These are phyloP conservation scores for Heteromeles arbutifolia DNA, from an alignment of 306 rosid species.

Conservation along the genomic window DNA sequence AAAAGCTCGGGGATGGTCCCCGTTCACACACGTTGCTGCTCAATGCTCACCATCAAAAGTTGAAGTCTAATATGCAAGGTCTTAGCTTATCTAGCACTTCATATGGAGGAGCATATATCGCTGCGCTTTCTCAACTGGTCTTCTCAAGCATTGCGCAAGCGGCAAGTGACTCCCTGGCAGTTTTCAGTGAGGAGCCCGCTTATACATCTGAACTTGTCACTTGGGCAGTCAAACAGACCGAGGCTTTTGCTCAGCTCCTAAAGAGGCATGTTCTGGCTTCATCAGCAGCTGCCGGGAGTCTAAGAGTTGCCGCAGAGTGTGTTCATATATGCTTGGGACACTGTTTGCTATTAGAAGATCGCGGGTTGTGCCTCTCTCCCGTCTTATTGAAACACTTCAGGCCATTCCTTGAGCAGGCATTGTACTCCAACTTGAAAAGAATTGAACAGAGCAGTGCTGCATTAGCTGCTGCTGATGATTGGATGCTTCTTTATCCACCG, in stretches of 20 bases:
- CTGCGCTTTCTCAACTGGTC: constrained; percentile 58
- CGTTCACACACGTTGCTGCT: constrained; percentile 71
- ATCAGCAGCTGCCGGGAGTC: constrained; percentile 65
- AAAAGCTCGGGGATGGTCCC: constrained; percentile 79
- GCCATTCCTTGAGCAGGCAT: constrained; percentile 58
- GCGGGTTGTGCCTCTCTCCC: constrained; percentile 77
- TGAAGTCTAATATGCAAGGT: constrained; percentile 35
- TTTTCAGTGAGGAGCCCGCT: constrained; percentile 68
- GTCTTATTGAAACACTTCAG: constrained; percentile 52
- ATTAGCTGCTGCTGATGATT: constrained; percentile 70
- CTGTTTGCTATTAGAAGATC: constrained; percentile 57
- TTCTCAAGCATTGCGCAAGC: constrained; percentile 78
- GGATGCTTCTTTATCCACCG: constrained; percentile 54
- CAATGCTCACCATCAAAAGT: constrained; percentile 44
- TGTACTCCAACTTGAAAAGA: constrained; percentile 52
- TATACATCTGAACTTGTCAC: constrained; percentile 84
- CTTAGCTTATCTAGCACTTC: constrained; percentile 22
- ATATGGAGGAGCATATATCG: constrained; percentile 46
- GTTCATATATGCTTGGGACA: constrained; percentile 68
- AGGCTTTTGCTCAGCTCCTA: constrained; percentile 38
- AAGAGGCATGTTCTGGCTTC: constrained; percentile 64
- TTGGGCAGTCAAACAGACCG: constrained; percentile 77
- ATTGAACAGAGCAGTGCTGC: constrained; percentile 79
- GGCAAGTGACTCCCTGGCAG: constrained; percentile 52
- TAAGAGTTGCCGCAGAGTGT: constrained; percentile 71